Base-by-base conservation (phyloP, 768 basidiomycete species). In the Lepiota brunneoincarnata region DNA sequence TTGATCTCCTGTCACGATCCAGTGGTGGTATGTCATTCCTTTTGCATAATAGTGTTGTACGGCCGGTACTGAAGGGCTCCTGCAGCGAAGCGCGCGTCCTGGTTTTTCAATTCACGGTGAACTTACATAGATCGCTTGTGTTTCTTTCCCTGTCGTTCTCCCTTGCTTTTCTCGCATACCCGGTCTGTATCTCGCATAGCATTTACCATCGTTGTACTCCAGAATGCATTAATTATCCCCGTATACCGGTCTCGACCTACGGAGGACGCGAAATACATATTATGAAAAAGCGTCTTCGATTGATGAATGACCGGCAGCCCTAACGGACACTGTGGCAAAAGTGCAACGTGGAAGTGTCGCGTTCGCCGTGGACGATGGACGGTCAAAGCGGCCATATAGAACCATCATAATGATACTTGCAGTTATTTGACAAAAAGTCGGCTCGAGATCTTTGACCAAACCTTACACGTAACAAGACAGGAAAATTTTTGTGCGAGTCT, bases 101-200 rank as follows among this genome's bases (percentile, higher is more conserved):
- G 91, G 91, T 93, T 93, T 73, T 93, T 93, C 79, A 89, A 87
- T 69, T 85, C 89, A 60, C 85, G 88, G 68, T 87, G 73, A 80
- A 63, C 38, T 56, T 37, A 28, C 28, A 36, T 48, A 26, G 24
- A 39, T 34, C 51, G 24, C 43, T 51, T 28, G 45, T 14, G 24
- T 48, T 12, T 17, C 35, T 26, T 39, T 34, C 36, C 26, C 51
- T 62, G 26, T 59, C 35, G 50, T 56, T 38, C 53, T 14, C 54
- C 56, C 55, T 58, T 57, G 42, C 61, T 54, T 26, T 43, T 54
- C 35, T 46, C 38, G 58, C 62, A 64, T 64, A 64, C 63, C 60
- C 63, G 36, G 57, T 51, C 38, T 67, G 61, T 64, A 64, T 62
- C 58, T 61, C 58, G 51, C 61, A 59, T 61, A 60, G 61, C 61